Conservation (phyloP, 2,329 filamentous ascomycete species). For the Nemania serpens region DNA sequence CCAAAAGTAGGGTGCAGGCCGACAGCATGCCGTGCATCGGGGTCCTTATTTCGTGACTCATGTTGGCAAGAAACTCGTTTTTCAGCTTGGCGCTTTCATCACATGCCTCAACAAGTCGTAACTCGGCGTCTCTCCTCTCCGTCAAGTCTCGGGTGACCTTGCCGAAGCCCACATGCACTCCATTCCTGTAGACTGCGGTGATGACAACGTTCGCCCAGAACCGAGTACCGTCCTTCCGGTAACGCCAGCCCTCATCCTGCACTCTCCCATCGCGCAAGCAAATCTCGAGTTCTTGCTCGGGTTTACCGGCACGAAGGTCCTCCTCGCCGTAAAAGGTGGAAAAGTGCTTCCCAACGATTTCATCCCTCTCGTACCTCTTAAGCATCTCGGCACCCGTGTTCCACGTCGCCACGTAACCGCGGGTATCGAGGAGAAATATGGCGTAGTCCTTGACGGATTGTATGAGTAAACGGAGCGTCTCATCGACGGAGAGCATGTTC, state of each 20-base stretch:
- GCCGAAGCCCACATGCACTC: slow-evolving; percentile 19
- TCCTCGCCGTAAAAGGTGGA: slow-evolving; percentile 17
- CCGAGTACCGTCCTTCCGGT: slow-evolving; percentile 18
- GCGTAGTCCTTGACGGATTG: slow-evolving; percentile 19
- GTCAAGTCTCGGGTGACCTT: slow-evolving; percentile 21
- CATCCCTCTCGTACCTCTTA: slow-evolving; percentile 4
- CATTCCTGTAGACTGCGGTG: slow-evolving; percentile 15
- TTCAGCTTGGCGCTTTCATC: slow-evolving; percentile 23
- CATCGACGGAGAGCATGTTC: slow-evolving; percentile 17
- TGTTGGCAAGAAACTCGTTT: slow-evolving; percentile 21
- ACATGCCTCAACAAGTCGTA: slow-evolving; percentile 13
- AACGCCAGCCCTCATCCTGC: slow-evolving; percentile 19
- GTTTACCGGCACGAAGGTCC: slow-evolving; percentile 13
- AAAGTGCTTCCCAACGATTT: slow-evolving; percentile 16
- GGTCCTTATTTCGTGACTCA: slow-evolving; percentile 21
- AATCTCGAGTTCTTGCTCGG: slow-evolving; percentile 12
- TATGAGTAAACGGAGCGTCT: slow-evolving; percentile 15
- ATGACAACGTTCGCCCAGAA: slow-evolving; percentile 24
- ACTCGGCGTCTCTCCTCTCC: slow-evolving; percentile 12
- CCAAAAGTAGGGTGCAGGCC: slow-evolving; percentile 13
- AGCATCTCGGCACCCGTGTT: slow-evolving; percentile 13
- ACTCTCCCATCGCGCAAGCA: slow-evolving; percentile 18
- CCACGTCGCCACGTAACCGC: slow-evolving; percentile 19
- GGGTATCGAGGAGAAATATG: slow-evolving; percentile 19
- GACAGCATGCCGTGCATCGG: slow-evolving; percentile 22